A percentile compares a stretch with the other conserved stretches of the same genome.
Conservation (phyloP, 805 yeast genomes). For the Tetrapisispora namnaoensis region DNA sequence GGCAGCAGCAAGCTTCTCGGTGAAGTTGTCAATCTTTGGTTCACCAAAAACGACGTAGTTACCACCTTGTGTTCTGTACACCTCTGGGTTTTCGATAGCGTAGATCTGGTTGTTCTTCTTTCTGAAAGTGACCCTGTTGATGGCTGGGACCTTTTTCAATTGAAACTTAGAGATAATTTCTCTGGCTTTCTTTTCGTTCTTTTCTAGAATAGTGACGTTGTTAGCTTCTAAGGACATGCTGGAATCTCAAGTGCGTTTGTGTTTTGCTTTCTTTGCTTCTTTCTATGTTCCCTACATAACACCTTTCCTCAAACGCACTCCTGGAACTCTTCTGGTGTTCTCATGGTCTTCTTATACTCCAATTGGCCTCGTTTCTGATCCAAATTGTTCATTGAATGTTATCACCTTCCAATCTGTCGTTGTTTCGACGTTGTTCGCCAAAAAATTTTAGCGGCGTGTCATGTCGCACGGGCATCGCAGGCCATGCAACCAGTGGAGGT, state of each 20-base stretch:
- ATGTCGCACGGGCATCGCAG: too few relatives aligned
- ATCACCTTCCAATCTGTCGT: too few relatives aligned
- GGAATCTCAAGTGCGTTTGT: not conserved
- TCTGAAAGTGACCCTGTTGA: slow-evolving; percentile 91
- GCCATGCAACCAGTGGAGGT: too few relatives aligned
- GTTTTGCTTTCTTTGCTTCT: too few relatives aligned
- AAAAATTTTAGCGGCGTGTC: too few relatives aligned
- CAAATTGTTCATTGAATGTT: too few relatives aligned
- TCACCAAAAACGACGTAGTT: slow-evolving; percentile 96
- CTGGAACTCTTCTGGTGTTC: too few relatives aligned
- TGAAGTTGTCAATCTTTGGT: slow-evolving; percentile 91
- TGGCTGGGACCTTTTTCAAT: slow-evolving; percentile 84
- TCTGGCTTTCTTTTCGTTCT: slow-evolving; percentile 94
- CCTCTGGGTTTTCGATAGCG: slow-evolving; percentile 91
- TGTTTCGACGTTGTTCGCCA: too few relatives aligned
- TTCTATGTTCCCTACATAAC: too few relatives aligned
- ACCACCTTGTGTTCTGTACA: slow-evolving; percentile 86
- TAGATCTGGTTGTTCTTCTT: slow-evolving; percentile 84
- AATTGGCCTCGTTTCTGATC: too few relatives aligned
- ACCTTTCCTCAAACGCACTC: too few relatives aligned
- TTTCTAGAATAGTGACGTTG: slow-evolving; percentile 55
- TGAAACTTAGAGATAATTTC: slow-evolving; percentile 78
- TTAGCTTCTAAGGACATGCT: slow-evolving; percentile 2
- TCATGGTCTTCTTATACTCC: too few relatives aligned
- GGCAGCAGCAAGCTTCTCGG: slow-evolving; percentile 77